Percentiles rank a stretch among this genome's conserved stretches.
Evolutionary conservation across 768 basidiomycete species (phyloP).

Genomic region (Grammothele lineata): DNA sequence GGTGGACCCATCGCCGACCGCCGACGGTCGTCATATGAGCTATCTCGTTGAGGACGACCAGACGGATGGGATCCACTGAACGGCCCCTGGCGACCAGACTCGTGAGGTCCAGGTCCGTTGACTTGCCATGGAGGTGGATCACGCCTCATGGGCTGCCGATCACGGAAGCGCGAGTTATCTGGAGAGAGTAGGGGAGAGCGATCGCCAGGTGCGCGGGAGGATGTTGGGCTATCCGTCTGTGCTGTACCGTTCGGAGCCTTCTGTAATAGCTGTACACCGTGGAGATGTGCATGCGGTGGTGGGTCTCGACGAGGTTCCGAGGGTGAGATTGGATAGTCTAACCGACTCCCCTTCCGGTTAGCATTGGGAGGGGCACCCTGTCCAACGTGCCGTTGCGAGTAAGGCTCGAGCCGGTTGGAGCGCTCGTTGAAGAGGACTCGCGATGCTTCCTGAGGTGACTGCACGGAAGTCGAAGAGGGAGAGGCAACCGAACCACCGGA

Average conservation of each 20-base stretch:
- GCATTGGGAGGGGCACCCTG: slow-evolving; percentile 22
- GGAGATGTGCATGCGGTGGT: slow-evolving; percentile 35
- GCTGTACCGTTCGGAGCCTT: slow-evolving; percentile 32
- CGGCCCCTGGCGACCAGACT: slow-evolving; percentile 2
- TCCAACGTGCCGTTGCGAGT: slow-evolving; percentile 46
- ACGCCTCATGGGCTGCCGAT: slow-evolving; percentile 19
- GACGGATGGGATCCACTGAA: slow-evolving; percentile 1
- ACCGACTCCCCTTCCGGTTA: slow-evolving; percentile 40
- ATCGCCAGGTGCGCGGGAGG: slow-evolving; percentile 18
- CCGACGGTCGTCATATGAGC: slow-evolving; percentile 6
- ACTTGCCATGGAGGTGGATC: slow-evolving; percentile 10
- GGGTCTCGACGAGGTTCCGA: slow-evolving; percentile 46
- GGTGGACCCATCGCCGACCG: slow-evolving; percentile 1
- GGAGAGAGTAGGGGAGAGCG: slow-evolving; percentile 12
- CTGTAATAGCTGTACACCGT: slow-evolving; percentile 55
- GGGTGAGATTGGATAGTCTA: slow-evolving; percentile 35
- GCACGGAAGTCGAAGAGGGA: slow-evolving; percentile 33
- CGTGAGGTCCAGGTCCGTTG: not conserved
- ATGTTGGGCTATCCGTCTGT: slow-evolving; percentile 6
- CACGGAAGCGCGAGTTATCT: slow-evolving; percentile 16
- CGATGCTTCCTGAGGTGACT: slow-evolving; percentile 53
- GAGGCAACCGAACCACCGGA: slow-evolving; percentile 30
- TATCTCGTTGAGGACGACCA: slow-evolving; percentile 3
- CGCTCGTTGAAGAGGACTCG: slow-evolving; percentile 94
- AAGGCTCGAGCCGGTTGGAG: slow-evolving; percentile 86